Evolutionary conservation across 371 early-diverging fungal species (phyloP).

Genomic region (Umbelopsis sp.): DNA sequence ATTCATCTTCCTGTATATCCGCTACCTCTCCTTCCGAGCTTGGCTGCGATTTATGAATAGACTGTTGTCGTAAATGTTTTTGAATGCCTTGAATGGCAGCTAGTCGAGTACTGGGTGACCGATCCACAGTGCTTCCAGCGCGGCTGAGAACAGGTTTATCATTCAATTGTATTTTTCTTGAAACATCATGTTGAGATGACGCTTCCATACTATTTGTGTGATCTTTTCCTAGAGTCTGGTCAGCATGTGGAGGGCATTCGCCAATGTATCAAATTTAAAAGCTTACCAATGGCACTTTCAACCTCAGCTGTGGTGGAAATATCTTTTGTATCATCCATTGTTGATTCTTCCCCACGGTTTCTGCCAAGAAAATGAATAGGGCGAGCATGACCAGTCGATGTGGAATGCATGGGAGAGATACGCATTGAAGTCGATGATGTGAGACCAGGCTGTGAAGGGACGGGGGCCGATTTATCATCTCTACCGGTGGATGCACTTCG

Average conservation of each 20-base stretch:
- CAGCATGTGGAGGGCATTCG: no score
- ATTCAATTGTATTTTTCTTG: not conserved
- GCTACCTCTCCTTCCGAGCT: not conserved
- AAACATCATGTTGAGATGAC: not conserved
- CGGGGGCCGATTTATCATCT: not conserved
- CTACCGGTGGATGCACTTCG: slow-evolving; percentile 5
- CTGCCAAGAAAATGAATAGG: slow-evolving; percentile 13
- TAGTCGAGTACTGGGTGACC: slow-evolving; percentile 7
- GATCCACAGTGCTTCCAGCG: slow-evolving; percentile 10
- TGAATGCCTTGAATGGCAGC: slow-evolving; percentile 10
- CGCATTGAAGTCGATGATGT: not conserved
- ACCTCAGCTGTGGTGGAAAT: no score
- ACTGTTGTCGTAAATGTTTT: not conserved
- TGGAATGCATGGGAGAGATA: slow-evolving; percentile 6
- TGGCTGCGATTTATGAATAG: not conserved
- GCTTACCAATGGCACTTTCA: no score
- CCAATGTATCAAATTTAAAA: no score
- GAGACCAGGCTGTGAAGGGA: not conserved
- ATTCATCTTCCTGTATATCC: not conserved
- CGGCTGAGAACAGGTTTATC: not conserved
- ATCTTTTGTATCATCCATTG: not conserved
- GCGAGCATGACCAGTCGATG: not conserved
- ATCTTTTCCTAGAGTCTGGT: not conserved
- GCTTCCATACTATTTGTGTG: not conserved
- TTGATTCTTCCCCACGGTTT: not conserved